phyloP scores from a whole-genome alignment of 805 yeast species.

The Maudiozyma bulderi region DNA sequence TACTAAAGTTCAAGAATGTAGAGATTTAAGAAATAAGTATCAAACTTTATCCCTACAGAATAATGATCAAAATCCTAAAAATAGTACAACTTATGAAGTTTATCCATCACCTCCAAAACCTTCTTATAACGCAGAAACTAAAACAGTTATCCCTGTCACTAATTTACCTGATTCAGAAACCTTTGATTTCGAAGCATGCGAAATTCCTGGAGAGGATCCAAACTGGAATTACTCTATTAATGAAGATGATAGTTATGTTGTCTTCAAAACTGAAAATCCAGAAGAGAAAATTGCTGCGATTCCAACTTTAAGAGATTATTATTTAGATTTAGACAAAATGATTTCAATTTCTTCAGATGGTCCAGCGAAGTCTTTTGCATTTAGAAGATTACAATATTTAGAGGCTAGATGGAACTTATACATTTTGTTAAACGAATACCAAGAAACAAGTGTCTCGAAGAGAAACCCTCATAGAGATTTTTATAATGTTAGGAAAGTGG shows the following conservation, averaged over 20 bases:
- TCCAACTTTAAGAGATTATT: conserved; percentile 82
- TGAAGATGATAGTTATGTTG: conserved; percentile 63
- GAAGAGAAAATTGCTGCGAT: conserved; percentile 41
- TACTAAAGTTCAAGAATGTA: conserved; percentile 52
- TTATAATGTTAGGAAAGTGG: conserved; percentile 36
- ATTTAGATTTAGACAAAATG: conserved; percentile 68
- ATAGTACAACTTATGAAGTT: conserved; percentile 59
- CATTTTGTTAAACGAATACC: conserved; percentile 78
- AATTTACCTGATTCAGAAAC: conserved; percentile 34
- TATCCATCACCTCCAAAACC: conserved; percentile 95
- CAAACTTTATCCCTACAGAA: conserved; percentile 62
- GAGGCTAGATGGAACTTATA: conserved; percentile 97
- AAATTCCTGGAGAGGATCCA: conserved; percentile 33
- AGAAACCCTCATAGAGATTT: conserved; percentile 86
- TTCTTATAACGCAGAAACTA: conserved; percentile 58
- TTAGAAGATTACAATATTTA: conserved; percentile 80
- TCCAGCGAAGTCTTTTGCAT: conserved; percentile 93
- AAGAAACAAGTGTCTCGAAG: conserved; percentile 83
- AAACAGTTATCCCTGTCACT: conserved; percentile 37
- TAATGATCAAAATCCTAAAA: conserved; percentile 77
- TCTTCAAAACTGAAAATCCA: conserved; percentile 30
- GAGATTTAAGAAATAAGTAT: conserved; percentile 69
- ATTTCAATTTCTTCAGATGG: conserved; percentile 81
- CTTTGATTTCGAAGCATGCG: conserved; percentile 35
- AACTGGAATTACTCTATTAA: conserved; percentile 53